Evolutionary conservation across 805 yeast genomes (phyloP).

Genomic region (Candida oleophila): DNA sequence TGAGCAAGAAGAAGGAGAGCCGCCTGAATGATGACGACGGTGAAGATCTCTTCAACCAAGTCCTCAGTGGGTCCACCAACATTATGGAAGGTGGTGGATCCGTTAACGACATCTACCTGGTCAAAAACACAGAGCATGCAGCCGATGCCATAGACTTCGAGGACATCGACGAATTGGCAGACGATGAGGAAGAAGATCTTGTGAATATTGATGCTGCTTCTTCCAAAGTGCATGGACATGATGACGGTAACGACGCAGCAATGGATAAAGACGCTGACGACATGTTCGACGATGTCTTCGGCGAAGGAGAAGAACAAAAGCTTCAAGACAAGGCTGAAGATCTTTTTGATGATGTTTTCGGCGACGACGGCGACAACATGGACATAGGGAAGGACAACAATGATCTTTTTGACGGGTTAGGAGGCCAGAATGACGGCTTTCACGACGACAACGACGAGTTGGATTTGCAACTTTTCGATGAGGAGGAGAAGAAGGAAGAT

Average conservation of each 20-base stretch:
- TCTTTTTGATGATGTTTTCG: slow-evolving; percentile 41
- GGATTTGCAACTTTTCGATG: slow-evolving; percentile 14
- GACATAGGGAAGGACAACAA: slow-evolving; percentile 20
- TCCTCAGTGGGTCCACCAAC: slow-evolving; percentile 17
- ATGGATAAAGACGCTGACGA: slow-evolving; percentile 24
- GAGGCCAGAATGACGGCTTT: slow-evolving; percentile 6
- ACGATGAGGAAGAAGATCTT: slow-evolving; percentile 56
- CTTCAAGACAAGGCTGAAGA: slow-evolving; percentile 36
- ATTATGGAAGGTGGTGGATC: slow-evolving; percentile 36
- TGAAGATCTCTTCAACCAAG: slow-evolving; percentile 17
- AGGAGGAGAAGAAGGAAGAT: slow-evolving; percentile 11
- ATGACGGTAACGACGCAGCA: slow-evolving; percentile 1
- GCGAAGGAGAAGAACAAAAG: slow-evolving; percentile 14
- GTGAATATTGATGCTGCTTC: slow-evolving; percentile 17
- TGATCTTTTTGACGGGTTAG: slow-evolving; percentile 16
- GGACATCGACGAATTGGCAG: slow-evolving; percentile 93
- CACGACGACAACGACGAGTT: slow-evolving; percentile 26
- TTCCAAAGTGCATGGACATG: slow-evolving; percentile 5
- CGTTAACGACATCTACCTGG: slow-evolving; percentile 38
- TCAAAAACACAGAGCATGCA: slow-evolving; percentile 60
- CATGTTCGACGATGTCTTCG: slow-evolving; percentile 12
- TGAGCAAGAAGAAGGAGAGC: slow-evolving; percentile 3
- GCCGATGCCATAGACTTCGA: slow-evolving; percentile 93
- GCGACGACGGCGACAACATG: slow-evolving; percentile 25
- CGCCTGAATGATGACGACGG: slow-evolving; percentile 6